Conservation (phyloP, 768 basidiomycete species). For the Serendipita vermifera region DNA sequence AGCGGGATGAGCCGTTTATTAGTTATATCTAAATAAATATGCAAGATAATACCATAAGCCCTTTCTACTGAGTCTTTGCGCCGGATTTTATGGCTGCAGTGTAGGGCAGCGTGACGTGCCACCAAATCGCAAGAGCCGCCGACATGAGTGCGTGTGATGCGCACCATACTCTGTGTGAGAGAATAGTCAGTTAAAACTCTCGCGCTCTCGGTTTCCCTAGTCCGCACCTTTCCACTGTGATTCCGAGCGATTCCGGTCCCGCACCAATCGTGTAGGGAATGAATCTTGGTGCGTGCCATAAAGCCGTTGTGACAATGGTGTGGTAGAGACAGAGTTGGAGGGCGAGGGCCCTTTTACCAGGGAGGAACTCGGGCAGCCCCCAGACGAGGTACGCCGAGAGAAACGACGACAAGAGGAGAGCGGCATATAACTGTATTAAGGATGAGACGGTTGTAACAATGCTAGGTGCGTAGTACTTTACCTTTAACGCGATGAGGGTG, state of each 20-base stretch:
- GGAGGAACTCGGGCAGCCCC: constrained; percentile 71
- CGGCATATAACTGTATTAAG: constrained; percentile 47
- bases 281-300: constrained; percentile 66
- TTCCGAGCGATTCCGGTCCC: constrained; percentile 30
- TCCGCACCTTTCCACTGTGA: constrained; percentile 10
- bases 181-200: neutral
- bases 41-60: neutral
- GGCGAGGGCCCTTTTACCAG: constrained; percentile 72
- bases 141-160: neutral
- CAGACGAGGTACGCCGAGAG: constrained; percentile 50
- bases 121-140: neutral
- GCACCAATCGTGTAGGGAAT: constrained; percentile 60
- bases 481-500: constrained; percentile 61
- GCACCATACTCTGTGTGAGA: neutral
- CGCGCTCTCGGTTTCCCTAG: neutral
- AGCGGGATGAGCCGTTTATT: neutral
- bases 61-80: neutral
- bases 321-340: constrained; percentile 69
- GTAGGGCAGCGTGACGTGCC: constrained; percentile 5
- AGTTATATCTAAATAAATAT: neutral
- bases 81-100: neutral
- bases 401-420: constrained; percentile 49
- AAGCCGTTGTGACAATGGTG: constrained; percentile 53
- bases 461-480: constrained; percentile 20
- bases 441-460: neutral